phyloP scores from a whole-genome alignment of 164 flowering plant genomes.

The Tinospora cordifolia region DNA sequence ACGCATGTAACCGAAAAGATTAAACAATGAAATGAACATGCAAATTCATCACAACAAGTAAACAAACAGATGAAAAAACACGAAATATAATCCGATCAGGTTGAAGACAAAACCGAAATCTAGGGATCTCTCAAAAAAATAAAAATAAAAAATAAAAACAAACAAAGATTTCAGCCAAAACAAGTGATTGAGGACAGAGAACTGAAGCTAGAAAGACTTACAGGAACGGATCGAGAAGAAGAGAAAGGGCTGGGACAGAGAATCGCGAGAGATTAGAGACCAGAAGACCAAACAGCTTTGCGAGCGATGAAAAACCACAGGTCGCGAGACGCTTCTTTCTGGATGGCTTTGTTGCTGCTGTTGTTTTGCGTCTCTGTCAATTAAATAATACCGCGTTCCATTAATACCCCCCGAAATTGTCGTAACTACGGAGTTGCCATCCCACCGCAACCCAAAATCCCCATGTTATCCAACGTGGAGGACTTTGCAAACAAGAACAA shows the following conservation, averaged over 20 bases:
- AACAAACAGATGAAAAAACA: background rate
- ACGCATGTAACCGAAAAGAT: background rate
- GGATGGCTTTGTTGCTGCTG: conserved; percentile 16
- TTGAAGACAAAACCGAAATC: background rate
- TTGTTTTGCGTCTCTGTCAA: conserved; percentile 9
- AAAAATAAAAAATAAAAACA: background rate
- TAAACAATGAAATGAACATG: background rate
- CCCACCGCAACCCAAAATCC: background rate
- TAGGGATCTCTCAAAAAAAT: background rate
- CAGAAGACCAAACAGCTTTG: background rate
- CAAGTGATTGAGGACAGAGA: background rate
- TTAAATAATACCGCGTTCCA: conserved; percentile 12
- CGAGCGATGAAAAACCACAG: conserved; percentile 15
- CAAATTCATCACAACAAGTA: background rate
- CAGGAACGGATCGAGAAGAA: conserved; percentile 16
- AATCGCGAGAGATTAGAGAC: conserved; percentile 3
- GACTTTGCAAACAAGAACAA: background rate
- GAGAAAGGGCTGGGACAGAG: conserved; percentile 7
- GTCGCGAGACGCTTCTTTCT: conserved; percentile 15
- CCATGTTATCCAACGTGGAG: conserved; percentile 4
- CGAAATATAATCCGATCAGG: background rate
- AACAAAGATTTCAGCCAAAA: background rate
- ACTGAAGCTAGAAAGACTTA: conserved; percentile 9
- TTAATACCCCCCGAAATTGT: conserved; percentile 6
- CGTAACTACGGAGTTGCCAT: conserved; percentile 2